These are phyloP conservation scores for Blastobotrys ciferrii DNA, from an alignment of 1,139 yeast species.

Conservation along the genomic window DNA sequence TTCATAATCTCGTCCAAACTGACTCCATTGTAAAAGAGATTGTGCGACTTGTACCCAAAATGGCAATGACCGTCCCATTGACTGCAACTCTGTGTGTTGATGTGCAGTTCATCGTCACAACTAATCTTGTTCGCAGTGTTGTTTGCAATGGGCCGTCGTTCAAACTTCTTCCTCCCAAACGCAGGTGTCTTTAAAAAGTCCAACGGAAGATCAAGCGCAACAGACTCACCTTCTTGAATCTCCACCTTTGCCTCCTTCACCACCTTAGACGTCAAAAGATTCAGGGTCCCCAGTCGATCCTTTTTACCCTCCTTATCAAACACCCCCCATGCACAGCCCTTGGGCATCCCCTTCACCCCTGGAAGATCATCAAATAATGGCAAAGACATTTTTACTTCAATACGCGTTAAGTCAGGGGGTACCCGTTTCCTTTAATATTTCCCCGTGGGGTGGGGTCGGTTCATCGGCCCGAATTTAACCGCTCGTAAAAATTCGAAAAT, in stretches of 20 bases:
- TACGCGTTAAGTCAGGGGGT: background rate
- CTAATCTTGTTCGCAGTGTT: constrained; percentile 11
- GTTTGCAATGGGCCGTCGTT: constrained; percentile 13
- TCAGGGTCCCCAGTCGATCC: constrained; percentile 27
- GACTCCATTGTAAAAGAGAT: constrained; percentile 26
- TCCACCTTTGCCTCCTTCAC: constrained; percentile 22
- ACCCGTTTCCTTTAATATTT: background rate
- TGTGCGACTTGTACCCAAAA: constrained; percentile 23
- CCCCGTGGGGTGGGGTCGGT: background rate
- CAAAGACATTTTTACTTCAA: background rate
- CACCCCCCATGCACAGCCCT: constrained; percentile 9
- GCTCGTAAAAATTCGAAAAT: too few relatives aligned
- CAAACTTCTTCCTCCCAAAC: constrained; percentile 20
- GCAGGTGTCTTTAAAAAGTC: constrained; percentile 23
- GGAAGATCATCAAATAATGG: constrained; percentile 1
- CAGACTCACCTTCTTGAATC: constrained; percentile 24
- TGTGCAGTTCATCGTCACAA: constrained; percentile 33
- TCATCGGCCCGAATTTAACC: background rate
- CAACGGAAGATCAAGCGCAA: constrained; percentile 24
- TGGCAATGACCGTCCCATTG: constrained; percentile 40
- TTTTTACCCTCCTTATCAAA: constrained; percentile 10
- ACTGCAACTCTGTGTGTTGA: constrained; percentile 36
- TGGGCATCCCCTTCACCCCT: constrained; percentile 2
- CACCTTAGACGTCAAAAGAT: constrained; percentile 24
- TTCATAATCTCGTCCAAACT: constrained; percentile 26